phyloP scores from a whole-genome alignment of 805 yeast genomes.

The Metahyphopichia silvanorum region DNA sequence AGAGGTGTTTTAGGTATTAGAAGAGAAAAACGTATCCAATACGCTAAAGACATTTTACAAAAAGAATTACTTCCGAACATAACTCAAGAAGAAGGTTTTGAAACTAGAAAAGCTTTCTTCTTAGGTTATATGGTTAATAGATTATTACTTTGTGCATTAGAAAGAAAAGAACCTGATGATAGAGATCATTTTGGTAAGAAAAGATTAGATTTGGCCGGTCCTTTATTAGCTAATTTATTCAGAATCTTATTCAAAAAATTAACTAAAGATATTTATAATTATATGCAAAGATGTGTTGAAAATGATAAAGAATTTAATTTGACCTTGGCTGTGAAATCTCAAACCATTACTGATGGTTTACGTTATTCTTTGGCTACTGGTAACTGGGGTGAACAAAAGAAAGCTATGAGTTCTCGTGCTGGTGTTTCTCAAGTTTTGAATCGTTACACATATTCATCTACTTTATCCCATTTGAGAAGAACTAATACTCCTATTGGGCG shows the following conservation, averaged over 20 bases:
- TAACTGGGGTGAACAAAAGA: slow-evolving; percentile 99
- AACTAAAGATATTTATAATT: slow-evolving; percentile 94
- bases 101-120: slow-evolving; percentile 94
- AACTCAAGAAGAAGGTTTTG: slow-evolving; percentile 96
- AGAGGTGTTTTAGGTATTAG: slow-evolving; percentile 96
- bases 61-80: slow-evolving; percentile 96
- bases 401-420: slow-evolving; percentile 97
- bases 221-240: slow-evolving; percentile 91
- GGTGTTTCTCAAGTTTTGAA: slow-evolving; percentile 99
- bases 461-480: slow-evolving; percentile 96
- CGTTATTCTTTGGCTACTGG: slow-evolving; percentile 98
- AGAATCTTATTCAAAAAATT: slow-evolving; percentile 90
- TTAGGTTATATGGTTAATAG: slow-evolving; percentile 98
- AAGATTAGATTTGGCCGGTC: slow-evolving; percentile 98
- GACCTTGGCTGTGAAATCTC: slow-evolving; percentile 94
- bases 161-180: slow-evolving; percentile 97
- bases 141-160: slow-evolving; percentile 89
- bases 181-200: slow-evolving; percentile 99
- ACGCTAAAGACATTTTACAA: slow-evolving; percentile 94
- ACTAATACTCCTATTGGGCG: slow-evolving; percentile 99
- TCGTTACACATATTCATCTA: slow-evolving; percentile 97
- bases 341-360: slow-evolving; percentile 95
- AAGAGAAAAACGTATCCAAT: slow-evolving; percentile 96
- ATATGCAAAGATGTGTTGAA: slow-evolving; percentile 99
- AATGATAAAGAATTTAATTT: slow-evolving; percentile 95